A percentile compares a stretch with the other conserved stretches of the same genome.
These are phyloP conservation scores for Saccharomycopsis fermentans DNA, from an alignment of 805 yeast genomes.

Conservation along the genomic window DNA sequence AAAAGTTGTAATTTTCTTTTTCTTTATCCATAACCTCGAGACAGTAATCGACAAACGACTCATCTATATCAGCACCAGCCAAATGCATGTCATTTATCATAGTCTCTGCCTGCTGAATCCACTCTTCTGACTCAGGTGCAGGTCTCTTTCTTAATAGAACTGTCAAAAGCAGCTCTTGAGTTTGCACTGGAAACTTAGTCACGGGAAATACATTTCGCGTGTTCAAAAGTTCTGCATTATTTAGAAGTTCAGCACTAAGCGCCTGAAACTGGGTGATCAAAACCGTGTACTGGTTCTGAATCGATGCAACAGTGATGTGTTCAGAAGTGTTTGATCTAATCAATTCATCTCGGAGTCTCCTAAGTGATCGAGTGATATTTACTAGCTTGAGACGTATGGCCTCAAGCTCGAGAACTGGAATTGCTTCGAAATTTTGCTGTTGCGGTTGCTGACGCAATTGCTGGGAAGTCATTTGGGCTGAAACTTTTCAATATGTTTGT, in stretches of 20 bases:
- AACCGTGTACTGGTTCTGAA: slow-evolving; percentile 79
- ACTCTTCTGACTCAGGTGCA: slow-evolving; percentile 80
- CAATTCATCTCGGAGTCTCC: slow-evolving; percentile 45
- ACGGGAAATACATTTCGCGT: slow-evolving; percentile 75
- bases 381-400: slow-evolving; percentile 38
- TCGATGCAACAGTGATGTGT: slow-evolving; percentile 41
- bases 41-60: slow-evolving; percentile 10
- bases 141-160: slow-evolving; percentile 81
- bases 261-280: slow-evolving; percentile 74
- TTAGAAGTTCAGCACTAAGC: slow-evolving; percentile 57
- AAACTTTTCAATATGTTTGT: no score
- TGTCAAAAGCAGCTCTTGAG: slow-evolving; percentile 72
- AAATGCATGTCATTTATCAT: slow-evolving; percentile 6
- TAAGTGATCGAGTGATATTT: slow-evolving; percentile 44
- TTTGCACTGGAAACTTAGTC: slow-evolving; percentile 74
- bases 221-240: slow-evolving; percentile 47
- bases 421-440: slow-evolving; percentile 18
- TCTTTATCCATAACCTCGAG: slow-evolving; percentile 9
- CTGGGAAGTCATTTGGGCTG: no score
- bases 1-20: slow-evolving; percentile 11
- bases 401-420: slow-evolving; percentile 55
- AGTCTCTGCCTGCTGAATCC: slow-evolving; percentile 47
- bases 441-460: not conserved
- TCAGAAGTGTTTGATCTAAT: slow-evolving; percentile 28
- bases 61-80: slow-evolving; percentile 1